Evolutionary conservation across 2,329 filamentous ascomycete genomes (phyloP).

Genomic region (Monosporascus sp.): DNA sequence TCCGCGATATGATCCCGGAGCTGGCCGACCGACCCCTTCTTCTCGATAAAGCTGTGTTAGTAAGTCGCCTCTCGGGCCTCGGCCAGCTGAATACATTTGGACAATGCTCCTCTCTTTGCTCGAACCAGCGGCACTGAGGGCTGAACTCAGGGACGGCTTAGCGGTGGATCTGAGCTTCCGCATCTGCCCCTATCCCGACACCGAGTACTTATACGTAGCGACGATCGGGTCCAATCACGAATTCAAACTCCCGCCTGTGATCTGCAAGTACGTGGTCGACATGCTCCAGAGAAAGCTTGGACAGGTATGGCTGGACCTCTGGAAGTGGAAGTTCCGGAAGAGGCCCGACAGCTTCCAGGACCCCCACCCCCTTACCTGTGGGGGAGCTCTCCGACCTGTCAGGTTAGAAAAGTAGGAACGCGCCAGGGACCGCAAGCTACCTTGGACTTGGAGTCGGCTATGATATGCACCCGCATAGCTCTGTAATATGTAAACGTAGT

Average conservation of each 20-base stretch:
- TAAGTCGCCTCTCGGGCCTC: slow-evolving; percentile 30
- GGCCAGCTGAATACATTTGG: too few species aligned
- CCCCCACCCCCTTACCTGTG: slow-evolving; percentile 14
- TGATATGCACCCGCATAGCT: background rate
- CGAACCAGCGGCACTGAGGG: background rate
- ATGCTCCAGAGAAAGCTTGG: slow-evolving; percentile 36
- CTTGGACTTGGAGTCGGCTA: slow-evolving; percentile 17
- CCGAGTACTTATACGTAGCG: slow-evolving; percentile 36
- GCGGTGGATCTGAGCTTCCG: slow-evolving; percentile 24
- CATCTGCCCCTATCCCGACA: slow-evolving; percentile 11
- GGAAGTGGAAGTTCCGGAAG: slow-evolving; percentile 24
- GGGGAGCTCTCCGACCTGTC: slow-evolving; percentile 15
- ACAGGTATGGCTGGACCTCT: slow-evolving; percentile 33
- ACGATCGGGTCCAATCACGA: slow-evolving; percentile 44
- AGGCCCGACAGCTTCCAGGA: slow-evolving; percentile 12
- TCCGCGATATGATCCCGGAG: slow-evolving; percentile 44
- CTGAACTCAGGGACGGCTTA: slow-evolving; percentile 23
- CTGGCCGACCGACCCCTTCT: slow-evolving; percentile 43
- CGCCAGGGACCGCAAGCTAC: slow-evolving; percentile 10
- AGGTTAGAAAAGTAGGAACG: slow-evolving; percentile 15
- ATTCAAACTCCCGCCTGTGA: slow-evolving; percentile 45
- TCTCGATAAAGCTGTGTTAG: slow-evolving; percentile 48
- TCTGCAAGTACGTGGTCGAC: slow-evolving; percentile 44
- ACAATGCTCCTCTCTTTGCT: background rate
- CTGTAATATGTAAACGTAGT: too few species aligned